A percentile compares a stretch with the other conserved stretches of the same genome.
phyloP scores from a whole-genome alignment of 352 stramenopile species.

The Globisporangium uncinulatum region DNA sequence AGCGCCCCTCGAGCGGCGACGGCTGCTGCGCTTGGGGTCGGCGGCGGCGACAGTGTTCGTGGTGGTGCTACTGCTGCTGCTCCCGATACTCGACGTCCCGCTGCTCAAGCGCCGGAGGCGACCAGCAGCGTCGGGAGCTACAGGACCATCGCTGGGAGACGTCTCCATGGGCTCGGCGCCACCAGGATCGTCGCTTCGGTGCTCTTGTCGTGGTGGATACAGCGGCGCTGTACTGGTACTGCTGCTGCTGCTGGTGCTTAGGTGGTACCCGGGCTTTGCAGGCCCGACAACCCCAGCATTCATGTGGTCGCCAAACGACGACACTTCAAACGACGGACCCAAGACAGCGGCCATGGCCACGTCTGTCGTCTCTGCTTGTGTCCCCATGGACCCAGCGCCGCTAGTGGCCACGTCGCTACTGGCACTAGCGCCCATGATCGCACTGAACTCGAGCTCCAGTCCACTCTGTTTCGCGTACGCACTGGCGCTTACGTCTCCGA shows the following conservation, averaged over 20 bases:
- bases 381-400: neutral
- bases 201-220: conserved; percentile 5
- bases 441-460: conserved; percentile 35
- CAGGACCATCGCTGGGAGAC: neutral
- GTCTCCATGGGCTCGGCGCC: too few relatives aligned
- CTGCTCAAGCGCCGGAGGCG: conserved; percentile 7
- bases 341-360: conserved; percentile 21
- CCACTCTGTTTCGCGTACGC: conserved; percentile 14
- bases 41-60: too few relatives aligned
- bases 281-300: conserved; percentile 1
- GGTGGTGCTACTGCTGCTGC: conserved; percentile 1
- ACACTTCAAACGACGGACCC: conserved; percentile 28
- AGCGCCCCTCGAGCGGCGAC: conserved; percentile 1
- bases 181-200: too few relatives aligned
- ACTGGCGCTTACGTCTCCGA: neutral
- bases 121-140: neutral
- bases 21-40: too few relatives aligned
- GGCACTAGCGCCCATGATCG: conserved; percentile 23
- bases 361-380: neutral
- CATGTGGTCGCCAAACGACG: conserved; percentile 27
- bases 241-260: conserved; percentile 1
- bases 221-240: conserved; percentile 1
- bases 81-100: conserved; percentile 1
- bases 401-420: neutral
- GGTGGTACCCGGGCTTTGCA: conserved; percentile 7